Evolutionary conservation across 139 green algal species (phyloP).

Genomic region (Trebouxia sp.): DNA sequence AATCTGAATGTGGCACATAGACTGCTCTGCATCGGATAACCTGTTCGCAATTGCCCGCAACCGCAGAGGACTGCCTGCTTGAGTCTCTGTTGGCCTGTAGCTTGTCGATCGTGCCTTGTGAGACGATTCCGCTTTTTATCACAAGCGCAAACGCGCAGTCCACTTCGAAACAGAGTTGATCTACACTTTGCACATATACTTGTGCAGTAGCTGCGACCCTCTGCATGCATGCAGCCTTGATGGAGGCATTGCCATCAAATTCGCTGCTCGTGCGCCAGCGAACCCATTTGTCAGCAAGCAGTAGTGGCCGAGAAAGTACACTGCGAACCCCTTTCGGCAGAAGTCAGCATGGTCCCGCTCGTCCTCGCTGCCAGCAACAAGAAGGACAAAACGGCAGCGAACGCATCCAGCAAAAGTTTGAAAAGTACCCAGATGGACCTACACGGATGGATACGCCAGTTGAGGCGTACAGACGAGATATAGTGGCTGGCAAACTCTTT

Average conservation of each 20-base stretch:
- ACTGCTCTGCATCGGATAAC: no score
- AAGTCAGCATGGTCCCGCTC: not conserved
- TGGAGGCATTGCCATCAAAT: not conserved
- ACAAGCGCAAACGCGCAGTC: no score
- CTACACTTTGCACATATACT: no score
- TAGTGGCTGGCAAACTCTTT: constrained; percentile 1
- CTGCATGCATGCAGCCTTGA: not conserved
- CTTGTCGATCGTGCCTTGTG: no score
- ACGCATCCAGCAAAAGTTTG: constrained; percentile 2
- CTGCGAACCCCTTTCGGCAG: not conserved
- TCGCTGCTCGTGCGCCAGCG: not conserved
- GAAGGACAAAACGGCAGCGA: not conserved
- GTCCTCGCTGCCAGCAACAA: not conserved
- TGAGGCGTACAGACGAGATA: not conserved
- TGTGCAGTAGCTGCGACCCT: not conserved
- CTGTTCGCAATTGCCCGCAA: no score
- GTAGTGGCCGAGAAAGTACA: not conserved
- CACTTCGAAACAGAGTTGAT: no score
- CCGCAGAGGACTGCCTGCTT: no score
- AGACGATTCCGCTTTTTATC: no score
- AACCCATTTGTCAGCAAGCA: constrained; percentile 13
- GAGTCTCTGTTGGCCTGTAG: no score
- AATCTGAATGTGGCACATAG: no score
- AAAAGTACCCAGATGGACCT: constrained; percentile 13
- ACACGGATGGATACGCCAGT: constrained; percentile 6